phyloP scores from a whole-genome alignment of 192 early-diverging fungal species.

The Endogone sp. region DNA sequence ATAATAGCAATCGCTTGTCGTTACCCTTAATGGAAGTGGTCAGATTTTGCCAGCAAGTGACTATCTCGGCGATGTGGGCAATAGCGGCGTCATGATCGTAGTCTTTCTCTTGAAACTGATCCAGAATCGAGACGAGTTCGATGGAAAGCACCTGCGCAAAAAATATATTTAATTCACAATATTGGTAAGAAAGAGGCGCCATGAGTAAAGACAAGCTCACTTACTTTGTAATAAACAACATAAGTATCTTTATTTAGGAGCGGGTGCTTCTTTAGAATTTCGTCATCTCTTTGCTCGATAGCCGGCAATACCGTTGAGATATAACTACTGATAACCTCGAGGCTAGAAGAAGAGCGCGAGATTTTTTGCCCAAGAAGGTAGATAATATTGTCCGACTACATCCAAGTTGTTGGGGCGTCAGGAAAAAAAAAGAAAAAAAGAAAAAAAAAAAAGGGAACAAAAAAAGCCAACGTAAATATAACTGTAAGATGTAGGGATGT shows the following conservation, averaged over 20 bases:
- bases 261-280: conserved; percentile 27
- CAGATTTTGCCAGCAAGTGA: conserved; percentile 38
- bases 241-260: conserved; percentile 33
- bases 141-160: conserved; percentile 28
- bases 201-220: no score
- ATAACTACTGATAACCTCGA: conserved; percentile 34
- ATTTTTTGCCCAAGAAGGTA: conserved; percentile 24
- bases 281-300: conserved; percentile 32
- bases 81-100: conserved; percentile 25
- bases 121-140: conserved; percentile 22
- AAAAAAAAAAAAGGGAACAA: no score
- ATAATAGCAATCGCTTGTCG: conserved; percentile 39
- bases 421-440: no score
- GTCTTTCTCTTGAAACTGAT: conserved; percentile 17
- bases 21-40: conserved; percentile 43
- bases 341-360: conserved; percentile 37
- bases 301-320: conserved; percentile 31
- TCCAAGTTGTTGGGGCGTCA: neutral
- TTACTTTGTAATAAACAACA: conserved; percentile 41
- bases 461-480: no score
- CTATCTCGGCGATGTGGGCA: conserved; percentile 26
- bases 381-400: neutral
- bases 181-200: no score
- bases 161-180: neutral
- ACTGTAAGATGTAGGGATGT: no score